Conservation (phyloP, 768 basidiomycete genomes). For the Paxillus involutus region DNA sequence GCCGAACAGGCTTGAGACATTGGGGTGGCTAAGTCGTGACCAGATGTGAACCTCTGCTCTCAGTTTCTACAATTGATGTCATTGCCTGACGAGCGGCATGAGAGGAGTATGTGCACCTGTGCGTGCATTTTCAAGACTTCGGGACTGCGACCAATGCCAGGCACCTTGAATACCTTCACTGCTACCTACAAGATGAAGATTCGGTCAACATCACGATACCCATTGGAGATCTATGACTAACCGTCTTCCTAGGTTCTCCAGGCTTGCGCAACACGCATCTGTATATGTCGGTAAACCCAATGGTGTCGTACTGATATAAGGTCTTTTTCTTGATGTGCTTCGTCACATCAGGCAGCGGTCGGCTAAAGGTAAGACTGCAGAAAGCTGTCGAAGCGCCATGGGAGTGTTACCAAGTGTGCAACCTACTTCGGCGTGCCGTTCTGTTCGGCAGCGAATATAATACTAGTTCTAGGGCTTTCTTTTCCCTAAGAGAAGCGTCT, state of each 20-base stretch:
- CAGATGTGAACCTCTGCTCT: conserved; percentile 38
- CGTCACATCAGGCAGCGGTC: conserved; percentile 14
- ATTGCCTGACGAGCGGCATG: background rate
- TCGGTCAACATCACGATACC: too few relatives aligned
- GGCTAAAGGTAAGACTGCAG: too few relatives aligned
- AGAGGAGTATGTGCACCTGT: background rate
- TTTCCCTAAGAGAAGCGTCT: too few relatives aligned
- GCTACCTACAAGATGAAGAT: background rate
- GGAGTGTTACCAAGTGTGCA: too few relatives aligned
- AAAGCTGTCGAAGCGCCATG: too few relatives aligned
- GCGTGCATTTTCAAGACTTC: conserved; percentile 1
- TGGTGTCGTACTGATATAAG: conserved; percentile 30
- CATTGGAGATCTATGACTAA: background rate
- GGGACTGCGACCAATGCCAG: background rate
- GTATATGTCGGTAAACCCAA: conserved; percentile 48
- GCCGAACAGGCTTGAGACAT: conserved; percentile 38
- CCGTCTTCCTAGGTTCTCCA: background rate
- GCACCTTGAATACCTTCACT: conserved; percentile 2
- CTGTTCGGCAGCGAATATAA: too few relatives aligned
- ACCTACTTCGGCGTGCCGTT: too few relatives aligned
- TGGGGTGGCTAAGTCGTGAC: conserved; percentile 37
- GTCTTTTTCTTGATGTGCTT: conserved; percentile 33
- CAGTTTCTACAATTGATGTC: conserved; percentile 13
- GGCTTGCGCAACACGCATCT: conserved; percentile 30
- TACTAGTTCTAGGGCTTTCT: too few relatives aligned